Conservation (phyloP, 805 yeast genomes). For the Nakazawaea molendinolei region DNA sequence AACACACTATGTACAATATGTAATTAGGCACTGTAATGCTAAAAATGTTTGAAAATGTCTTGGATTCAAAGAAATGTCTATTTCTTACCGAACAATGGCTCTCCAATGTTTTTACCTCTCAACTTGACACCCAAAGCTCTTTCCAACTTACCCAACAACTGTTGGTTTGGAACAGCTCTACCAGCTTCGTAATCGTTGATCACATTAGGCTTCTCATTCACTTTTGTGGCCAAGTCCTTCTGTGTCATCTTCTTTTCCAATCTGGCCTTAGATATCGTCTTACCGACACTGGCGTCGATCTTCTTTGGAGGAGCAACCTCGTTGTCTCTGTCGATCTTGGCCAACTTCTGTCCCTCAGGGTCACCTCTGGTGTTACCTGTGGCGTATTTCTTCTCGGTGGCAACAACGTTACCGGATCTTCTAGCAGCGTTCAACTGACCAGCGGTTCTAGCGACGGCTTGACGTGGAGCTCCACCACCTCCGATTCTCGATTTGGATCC, state of each 20-base stretch:
- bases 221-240: slow-evolving; percentile 92
- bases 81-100: slow-evolving; percentile 62
- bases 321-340: slow-evolving; percentile 88
- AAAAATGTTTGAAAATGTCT: slow-evolving; percentile 1
- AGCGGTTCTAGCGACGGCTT: slow-evolving; percentile 71
- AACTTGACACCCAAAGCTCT: slow-evolving; percentile 90
- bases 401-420: slow-evolving; percentile 81
- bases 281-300: slow-evolving; percentile 78
- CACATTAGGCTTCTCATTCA: slow-evolving; percentile 93
- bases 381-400: slow-evolving; percentile 91
- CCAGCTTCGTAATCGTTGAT: slow-evolving; percentile 97
- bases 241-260: slow-evolving; percentile 85
- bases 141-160: slow-evolving; percentile 85
- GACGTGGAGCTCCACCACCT: slow-evolving; percentile 74
- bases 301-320: slow-evolving; percentile 92
- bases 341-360: slow-evolving; percentile 90
- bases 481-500: slow-evolving; percentile 88
- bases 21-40: no score
- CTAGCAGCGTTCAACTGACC: slow-evolving; percentile 88
- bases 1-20: no score
- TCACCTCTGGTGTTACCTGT: slow-evolving; percentile 54
- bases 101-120: slow-evolving; percentile 93
- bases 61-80: slow-evolving; percentile 13
- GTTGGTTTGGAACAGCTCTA: slow-evolving; percentile 95
- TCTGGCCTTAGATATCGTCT: slow-evolving; percentile 79